A percentile compares a stretch with the other conserved stretches of the same genome.
These are phyloP conservation scores for Davidsoniella australis DNA, from an alignment of 2,329 filamentous ascomycete species.

Conservation along the genomic window DNA sequence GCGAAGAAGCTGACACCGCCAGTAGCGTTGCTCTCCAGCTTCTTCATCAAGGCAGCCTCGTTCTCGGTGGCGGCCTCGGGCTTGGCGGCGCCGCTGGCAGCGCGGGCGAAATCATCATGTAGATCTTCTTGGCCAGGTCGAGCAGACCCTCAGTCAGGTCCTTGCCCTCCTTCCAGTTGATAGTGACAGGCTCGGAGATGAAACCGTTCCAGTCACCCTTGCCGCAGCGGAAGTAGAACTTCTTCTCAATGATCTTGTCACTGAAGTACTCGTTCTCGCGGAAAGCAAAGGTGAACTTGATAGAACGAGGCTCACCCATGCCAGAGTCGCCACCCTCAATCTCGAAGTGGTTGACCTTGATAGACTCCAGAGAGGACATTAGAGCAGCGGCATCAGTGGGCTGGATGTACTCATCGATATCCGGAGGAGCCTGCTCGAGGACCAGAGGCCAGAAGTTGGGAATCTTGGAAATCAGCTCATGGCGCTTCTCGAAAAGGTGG, in stretches of 20 bases:
- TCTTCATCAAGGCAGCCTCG: conserved; percentile 33
- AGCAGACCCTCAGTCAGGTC: conserved; percentile 72
- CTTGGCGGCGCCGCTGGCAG: conserved; percentile 20
- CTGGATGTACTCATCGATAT: conserved; percentile 78
- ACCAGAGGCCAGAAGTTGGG: conserved; percentile 91
- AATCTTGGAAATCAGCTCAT: conserved; percentile 52
- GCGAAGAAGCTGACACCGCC: conserved; percentile 67
- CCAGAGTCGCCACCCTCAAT: conserved; percentile 35
- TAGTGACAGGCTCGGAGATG: conserved; percentile 75
- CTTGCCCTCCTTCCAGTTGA: conserved; percentile 73
- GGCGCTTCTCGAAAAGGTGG: conserved; percentile 62
- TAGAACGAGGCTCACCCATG: conserved; percentile 60
- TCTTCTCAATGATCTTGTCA: conserved; percentile 68
- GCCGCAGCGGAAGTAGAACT: conserved; percentile 67
- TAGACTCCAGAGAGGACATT: conserved; percentile 43
- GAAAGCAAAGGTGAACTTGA: conserved; percentile 67
- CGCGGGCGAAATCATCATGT: conserved; percentile 39
- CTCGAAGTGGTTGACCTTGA: conserved; percentile 70
- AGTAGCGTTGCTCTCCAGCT: conserved; percentile 43
- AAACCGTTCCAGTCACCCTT: conserved; percentile 54
- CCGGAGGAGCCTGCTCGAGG: conserved; percentile 67
- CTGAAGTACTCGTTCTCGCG: conserved; percentile 66
- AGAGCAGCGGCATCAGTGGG: conserved; percentile 62
- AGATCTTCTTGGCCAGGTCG: conserved; percentile 53
- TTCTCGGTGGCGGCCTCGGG: conserved; percentile 22